Evolutionary conservation across 495 filamentous ascomycete species (phyloP).

Genomic region (Penicillium desertorum): DNA sequence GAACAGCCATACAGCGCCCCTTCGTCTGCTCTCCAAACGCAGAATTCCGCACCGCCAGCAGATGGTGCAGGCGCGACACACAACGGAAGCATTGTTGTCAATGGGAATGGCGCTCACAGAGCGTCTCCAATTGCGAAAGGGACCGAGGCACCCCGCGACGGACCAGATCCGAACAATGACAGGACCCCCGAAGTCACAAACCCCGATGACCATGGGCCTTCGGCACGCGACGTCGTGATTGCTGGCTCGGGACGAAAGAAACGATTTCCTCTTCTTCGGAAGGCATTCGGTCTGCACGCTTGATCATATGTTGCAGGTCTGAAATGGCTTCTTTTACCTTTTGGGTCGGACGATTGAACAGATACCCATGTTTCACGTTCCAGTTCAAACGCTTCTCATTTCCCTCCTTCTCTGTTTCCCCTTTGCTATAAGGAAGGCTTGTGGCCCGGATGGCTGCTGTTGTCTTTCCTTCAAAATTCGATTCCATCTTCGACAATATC

Average conservation of each 20-base stretch:
- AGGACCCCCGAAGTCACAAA: slow-evolving; percentile 23
- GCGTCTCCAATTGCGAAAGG: slow-evolving; percentile 17
- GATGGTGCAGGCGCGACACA: not conserved
- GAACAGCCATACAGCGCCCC: slow-evolving; percentile 18
- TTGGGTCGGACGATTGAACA: not conserved
- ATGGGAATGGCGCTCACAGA: slow-evolving; percentile 11
- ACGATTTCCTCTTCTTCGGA: slow-evolving; percentile 49
- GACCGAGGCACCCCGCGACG: slow-evolving; percentile 20
- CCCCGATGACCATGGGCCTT: slow-evolving; percentile 15
- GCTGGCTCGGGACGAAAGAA: slow-evolving; percentile 48
- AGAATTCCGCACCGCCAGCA: slow-evolving; percentile 13
- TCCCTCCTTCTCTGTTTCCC: slow-evolving; percentile 15
- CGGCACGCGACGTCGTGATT: slow-evolving; percentile 39
- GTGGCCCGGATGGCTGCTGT: not conserved
- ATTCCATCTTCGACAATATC: slow-evolving; percentile 22
- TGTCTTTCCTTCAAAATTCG: slow-evolving; percentile 2
- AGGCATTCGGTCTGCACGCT: slow-evolving; percentile 47
- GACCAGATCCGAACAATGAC: slow-evolving; percentile 22
- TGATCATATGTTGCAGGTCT: slow-evolving; percentile 20
- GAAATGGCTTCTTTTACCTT: not conserved
- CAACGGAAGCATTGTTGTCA: slow-evolving; percentile 14
- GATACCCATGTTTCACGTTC: slow-evolving; percentile 1
- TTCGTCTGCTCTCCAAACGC: slow-evolving; percentile 15
- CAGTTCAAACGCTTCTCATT: slow-evolving; percentile 16
- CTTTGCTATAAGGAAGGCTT: slow-evolving; percentile 2